Conservation (phyloP, 768 basidiomycete genomes). For the Baorangia bicolor region DNA sequence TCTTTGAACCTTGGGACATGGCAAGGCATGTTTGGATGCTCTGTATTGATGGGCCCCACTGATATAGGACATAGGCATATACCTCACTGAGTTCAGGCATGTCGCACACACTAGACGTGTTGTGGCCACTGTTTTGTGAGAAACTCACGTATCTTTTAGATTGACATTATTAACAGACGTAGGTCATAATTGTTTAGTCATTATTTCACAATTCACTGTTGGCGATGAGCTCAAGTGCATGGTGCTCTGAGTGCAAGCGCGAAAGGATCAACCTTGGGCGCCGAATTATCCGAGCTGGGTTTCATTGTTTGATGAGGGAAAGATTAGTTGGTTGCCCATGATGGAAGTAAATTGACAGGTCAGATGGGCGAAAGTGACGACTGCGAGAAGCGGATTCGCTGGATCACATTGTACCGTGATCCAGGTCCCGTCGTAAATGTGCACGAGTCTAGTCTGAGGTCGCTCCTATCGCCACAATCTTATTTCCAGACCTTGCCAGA, state of each 20-base stretch:
- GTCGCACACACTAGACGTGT: slow-evolving; percentile 61
- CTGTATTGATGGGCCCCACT: neutral
- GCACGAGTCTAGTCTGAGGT: neutral
- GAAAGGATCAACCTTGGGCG: neutral
- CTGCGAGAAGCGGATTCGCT: no score
- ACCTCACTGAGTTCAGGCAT: slow-evolving; percentile 83
- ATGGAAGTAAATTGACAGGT: neutral
- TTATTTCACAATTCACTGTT: neutral
- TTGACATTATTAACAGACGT: neutral
- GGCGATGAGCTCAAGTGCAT: neutral
- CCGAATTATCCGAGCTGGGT: neutral
- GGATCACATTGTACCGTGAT: no score
- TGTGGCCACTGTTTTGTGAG: slow-evolving; percentile 82
- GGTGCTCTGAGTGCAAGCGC: neutral
- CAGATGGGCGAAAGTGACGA: neutral
- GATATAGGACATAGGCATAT: slow-evolving; percentile 55
- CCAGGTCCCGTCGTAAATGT: neutral
- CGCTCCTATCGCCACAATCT: no score
- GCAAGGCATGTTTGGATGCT: slow-evolving; percentile 60
- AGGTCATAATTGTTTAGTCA: slow-evolving; percentile 10
- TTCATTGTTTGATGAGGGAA: neutral
- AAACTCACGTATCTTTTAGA: neutral
- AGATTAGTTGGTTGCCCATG: neutral
- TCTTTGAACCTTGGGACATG: slow-evolving; percentile 84
- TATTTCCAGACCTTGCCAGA: no score